Conservation (phyloP, 2,329 filamentous ascomycete genomes). For the Diaporthe ilicicola region DNA sequence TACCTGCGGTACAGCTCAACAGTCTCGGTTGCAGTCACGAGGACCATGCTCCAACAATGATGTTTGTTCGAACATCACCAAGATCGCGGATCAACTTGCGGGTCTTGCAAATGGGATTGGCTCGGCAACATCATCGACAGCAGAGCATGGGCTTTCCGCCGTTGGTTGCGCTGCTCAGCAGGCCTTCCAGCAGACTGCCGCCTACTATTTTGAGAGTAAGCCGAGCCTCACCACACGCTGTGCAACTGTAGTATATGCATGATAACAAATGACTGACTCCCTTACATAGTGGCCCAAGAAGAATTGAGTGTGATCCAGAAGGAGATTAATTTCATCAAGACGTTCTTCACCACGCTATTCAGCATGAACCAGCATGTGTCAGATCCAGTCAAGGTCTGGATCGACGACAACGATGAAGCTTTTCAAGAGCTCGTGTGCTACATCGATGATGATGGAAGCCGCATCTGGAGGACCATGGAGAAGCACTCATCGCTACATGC, state of each 20-base stretch:
- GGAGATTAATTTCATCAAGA: not conserved
- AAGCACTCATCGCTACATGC: slow-evolving; percentile 18
- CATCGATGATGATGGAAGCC: not conserved
- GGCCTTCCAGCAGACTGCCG: slow-evolving; percentile 10
- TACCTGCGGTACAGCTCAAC: not conserved
- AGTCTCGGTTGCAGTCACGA: not conserved
- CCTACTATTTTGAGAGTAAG: slow-evolving; percentile 22
- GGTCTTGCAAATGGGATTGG: not conserved
- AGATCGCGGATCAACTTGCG: slow-evolving; percentile 9
- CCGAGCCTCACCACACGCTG: no score
- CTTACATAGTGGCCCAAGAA: slow-evolving; percentile 4
- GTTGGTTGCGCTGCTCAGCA: slow-evolving; percentile 21
- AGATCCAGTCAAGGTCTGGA: slow-evolving; percentile 4
- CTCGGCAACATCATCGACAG: not conserved
- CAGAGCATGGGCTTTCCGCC: slow-evolving; percentile 1
- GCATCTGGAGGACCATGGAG: not conserved
- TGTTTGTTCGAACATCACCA: not conserved
- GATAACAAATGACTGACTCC: not conserved
- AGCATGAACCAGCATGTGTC: not conserved
- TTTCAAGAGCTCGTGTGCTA: slow-evolving; percentile 20
- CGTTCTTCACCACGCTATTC: not conserved
- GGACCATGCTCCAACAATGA: not conserved
- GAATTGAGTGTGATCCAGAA: not conserved
- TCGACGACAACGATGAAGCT: slow-evolving; percentile 11
- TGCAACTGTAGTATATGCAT: not conserved